A percentile compares a stretch with the other conserved stretches of the same genome.
Conservation (phyloP, 208 protist species). For the Crithidia expoeki region DNA sequence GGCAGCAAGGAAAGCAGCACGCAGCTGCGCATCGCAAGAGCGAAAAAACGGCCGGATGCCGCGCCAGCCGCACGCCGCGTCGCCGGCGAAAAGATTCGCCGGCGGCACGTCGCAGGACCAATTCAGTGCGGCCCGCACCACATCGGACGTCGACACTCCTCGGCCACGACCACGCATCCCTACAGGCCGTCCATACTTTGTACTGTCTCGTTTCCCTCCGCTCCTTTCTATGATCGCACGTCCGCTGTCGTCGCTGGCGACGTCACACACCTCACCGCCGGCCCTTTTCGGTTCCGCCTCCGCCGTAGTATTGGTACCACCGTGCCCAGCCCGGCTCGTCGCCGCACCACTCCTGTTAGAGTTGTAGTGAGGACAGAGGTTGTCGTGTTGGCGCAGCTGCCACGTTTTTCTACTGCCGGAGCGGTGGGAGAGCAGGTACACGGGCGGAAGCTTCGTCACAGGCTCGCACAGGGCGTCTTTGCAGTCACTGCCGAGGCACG, state of each 20-base stretch:
- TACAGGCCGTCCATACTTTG: not conserved
- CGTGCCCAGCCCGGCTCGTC: no score
- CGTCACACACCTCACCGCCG: constrained; percentile 2
- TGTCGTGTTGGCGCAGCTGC: not conserved
- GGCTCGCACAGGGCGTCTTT: constrained; percentile 6
- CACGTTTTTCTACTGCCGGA: not conserved
- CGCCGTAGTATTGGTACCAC: not conserved
- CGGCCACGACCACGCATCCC: not conserved
- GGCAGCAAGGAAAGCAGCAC: constrained; percentile 5
- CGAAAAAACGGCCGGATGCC: constrained; percentile 44
- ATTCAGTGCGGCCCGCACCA: not conserved
- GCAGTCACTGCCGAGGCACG: constrained; percentile 30
- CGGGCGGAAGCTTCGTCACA: constrained; percentile 17
- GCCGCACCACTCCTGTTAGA: not conserved
- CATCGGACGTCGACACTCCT: not conserved
- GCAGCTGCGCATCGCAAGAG: constrained; percentile 4
- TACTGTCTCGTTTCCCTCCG: not conserved
- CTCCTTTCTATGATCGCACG: not conserved
- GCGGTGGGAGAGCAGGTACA: constrained; percentile 19
- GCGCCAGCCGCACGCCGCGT: constrained; percentile 22
- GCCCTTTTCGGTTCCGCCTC: not conserved
- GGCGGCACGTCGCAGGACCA: constrained; percentile 7
- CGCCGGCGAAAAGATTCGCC: constrained; percentile 48
- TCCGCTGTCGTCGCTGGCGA: constrained; percentile 6
- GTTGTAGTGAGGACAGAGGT: not conserved